phyloP scores from a whole-genome alignment of 2,329 filamentous ascomycete species.

The Curvularia lunata region DNA sequence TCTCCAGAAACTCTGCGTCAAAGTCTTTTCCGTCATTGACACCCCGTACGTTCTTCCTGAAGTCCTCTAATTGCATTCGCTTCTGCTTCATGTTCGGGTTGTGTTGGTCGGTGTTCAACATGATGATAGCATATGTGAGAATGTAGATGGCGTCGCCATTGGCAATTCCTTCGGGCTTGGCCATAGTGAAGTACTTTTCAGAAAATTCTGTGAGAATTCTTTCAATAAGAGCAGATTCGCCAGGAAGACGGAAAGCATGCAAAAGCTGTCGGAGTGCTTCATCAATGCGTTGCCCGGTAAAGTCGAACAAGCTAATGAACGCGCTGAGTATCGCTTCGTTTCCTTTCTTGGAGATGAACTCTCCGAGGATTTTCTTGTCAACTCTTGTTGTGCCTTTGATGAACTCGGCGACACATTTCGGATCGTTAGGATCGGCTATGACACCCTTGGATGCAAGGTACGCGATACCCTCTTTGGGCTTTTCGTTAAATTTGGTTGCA shows the following conservation, averaged over 20 bases:
- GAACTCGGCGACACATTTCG: slow-evolving; percentile 82
- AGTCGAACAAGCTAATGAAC: slow-evolving; percentile 88
- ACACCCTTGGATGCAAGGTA: slow-evolving; percentile 86
- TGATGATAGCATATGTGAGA: slow-evolving; percentile 93
- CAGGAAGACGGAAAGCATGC: slow-evolving; percentile 89
- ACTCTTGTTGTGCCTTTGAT: slow-evolving; percentile 85
- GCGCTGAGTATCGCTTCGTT: slow-evolving; percentile 85
- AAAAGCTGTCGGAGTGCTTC: slow-evolving; percentile 88
- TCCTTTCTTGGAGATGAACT: slow-evolving; percentile 88
- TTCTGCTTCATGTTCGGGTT: slow-evolving; percentile 87
- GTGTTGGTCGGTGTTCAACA: slow-evolving; percentile 96
- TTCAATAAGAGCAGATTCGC: slow-evolving; percentile 91
- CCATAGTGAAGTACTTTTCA: slow-evolving; percentile 78
- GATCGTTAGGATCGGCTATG: slow-evolving; percentile 76
- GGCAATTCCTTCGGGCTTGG: slow-evolving; percentile 74
- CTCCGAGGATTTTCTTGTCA: slow-evolving; percentile 88
- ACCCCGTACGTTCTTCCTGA: slow-evolving; percentile 86
- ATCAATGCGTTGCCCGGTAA: slow-evolving; percentile 82
- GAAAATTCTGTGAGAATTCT: slow-evolving; percentile 88
- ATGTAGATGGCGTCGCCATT: slow-evolving; percentile 90
- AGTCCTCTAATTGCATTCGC: slow-evolving; percentile 85
- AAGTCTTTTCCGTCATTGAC: slow-evolving; percentile 89
- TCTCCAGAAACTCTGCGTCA: slow-evolving; percentile 78
- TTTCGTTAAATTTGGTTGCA: slow-evolving; percentile 92
- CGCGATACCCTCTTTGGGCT: slow-evolving; percentile 84